Conservation (phyloP, 2,329 filamentous ascomycete genomes). For the Aspergillus piperis region DNA sequence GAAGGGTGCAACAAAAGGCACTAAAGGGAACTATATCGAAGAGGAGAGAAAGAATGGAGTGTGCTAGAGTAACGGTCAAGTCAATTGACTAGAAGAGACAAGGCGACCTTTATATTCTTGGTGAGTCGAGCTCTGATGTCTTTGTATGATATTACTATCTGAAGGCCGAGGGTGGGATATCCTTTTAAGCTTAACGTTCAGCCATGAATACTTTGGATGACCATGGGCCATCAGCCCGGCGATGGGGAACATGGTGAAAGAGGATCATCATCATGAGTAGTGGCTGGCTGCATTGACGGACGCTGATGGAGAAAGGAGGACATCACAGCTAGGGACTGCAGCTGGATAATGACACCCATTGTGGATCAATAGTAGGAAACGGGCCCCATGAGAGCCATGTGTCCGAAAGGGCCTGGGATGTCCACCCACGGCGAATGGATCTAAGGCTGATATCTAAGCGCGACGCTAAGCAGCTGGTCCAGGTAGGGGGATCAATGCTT, state of each 20-base stretch:
- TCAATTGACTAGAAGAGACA: slow-evolving; percentile 9
- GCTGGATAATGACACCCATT: slow-evolving; percentile 26
- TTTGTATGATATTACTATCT: slow-evolving; percentile 11
- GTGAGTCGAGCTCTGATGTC: slow-evolving; percentile 14
- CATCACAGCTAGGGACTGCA: slow-evolving; percentile 29
- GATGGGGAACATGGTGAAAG: slow-evolving; percentile 14
- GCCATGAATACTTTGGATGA: slow-evolving; percentile 11
- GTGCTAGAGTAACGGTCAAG: slow-evolving; percentile 5
- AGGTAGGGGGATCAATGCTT: slow-evolving; percentile 5
- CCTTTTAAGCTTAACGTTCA: slow-evolving; percentile 26
- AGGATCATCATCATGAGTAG: slow-evolving; percentile 32
- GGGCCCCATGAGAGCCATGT: slow-evolving; percentile 21
- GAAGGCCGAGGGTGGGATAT: slow-evolving; percentile 24
- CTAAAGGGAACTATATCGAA: not conserved
- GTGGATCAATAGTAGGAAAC: slow-evolving; percentile 29
- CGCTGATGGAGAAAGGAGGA: slow-evolving; percentile 23
- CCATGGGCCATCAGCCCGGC: slow-evolving; percentile 12
- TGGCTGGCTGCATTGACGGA: slow-evolving; percentile 35
- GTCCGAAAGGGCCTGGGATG: slow-evolving; percentile 12
- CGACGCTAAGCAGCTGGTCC: slow-evolving; percentile 22
- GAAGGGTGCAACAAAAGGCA: not conserved
- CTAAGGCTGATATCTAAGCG: slow-evolving; percentile 14
- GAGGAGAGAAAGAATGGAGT: not conserved
- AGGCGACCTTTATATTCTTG: slow-evolving; percentile 5
- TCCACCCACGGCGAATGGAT: slow-evolving; percentile 7